phyloP scores from a whole-genome alignment of 805 yeast genomes.

The Starmerella tilneyi region DNA sequence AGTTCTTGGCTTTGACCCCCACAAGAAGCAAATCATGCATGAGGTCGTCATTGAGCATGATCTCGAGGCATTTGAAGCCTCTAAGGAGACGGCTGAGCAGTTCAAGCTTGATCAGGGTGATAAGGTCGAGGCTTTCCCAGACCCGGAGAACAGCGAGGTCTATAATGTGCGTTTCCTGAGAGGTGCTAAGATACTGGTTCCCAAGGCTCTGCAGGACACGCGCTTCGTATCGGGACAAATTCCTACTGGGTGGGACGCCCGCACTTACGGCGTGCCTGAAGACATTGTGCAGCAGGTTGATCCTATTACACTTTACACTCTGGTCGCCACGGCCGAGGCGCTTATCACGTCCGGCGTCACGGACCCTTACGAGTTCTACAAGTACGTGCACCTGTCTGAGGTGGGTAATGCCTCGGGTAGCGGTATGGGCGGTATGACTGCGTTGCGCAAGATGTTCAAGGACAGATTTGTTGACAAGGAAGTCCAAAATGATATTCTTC shows the following conservation, averaged over 20 bases:
- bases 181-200: conserved; percentile 85
- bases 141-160: conserved; percentile 73
- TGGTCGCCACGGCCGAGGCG: conserved; percentile 93
- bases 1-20: conserved; percentile 91
- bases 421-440: conserved; percentile 99
- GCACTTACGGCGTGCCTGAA: conserved; percentile 86
- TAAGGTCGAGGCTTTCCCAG: conserved; percentile 80
- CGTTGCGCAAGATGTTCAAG: conserved; percentile 94
- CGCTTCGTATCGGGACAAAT: conserved; percentile 75
- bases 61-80: conserved; percentile 88
- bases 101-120: conserved; percentile 92
- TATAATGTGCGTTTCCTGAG: conserved; percentile 79
- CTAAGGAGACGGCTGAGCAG: conserved; percentile 90
- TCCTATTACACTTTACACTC: conserved; percentile 82
- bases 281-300: conserved; percentile 92
- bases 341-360: conserved; percentile 88
- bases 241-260: conserved; percentile 98
- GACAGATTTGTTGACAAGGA: conserved; percentile 88
- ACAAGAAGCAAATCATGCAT: conserved; percentile 84
- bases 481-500: conserved; percentile 92
- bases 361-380: conserved; percentile 97
- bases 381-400: conserved; percentile 95
- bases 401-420: conserved; percentile 99
- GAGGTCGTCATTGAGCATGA: conserved; percentile 96
- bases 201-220: conserved; percentile 66